Evolutionary conservation across 805 yeast species (phyloP), one percentile per base, ranked within the genome.

Genomic region (Candida nonsorbophila): DNA sequence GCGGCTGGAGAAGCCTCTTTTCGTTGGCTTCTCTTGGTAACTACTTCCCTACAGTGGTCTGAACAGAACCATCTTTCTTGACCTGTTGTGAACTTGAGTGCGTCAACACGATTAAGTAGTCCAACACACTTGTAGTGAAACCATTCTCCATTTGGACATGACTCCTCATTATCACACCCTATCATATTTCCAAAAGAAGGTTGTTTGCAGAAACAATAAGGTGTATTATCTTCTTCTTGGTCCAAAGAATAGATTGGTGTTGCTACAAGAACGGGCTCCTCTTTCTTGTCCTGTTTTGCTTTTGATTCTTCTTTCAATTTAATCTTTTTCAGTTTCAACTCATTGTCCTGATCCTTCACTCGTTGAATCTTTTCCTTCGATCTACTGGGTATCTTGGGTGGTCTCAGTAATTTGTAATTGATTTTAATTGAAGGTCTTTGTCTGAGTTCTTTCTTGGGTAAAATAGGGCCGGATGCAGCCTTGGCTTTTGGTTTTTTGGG

Each of bases 131-230:
- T 63, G 39, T 62, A 64, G 34, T 64, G 70, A 27, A 64, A 64
- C 70, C 70, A 64, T 18, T 61, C 69, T 1, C 70, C 70, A 30
- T 64, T 64, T 15, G 62, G 59, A 36, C 70, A 64, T 10, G 50
- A 35, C 3, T 38, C 45, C 30, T 49, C 54, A 39, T 86, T 84
- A 51, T 90, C 98, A 58, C 98, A 90, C 0, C 92, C 97, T 41
- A 90, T 85, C 98, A 90, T 90, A 45, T 80, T 85, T 14, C 98
- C 98, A 57, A 81, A 85, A 0, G 97, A 87, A 0, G 84, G 94
- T 42, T 88, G 86, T 49, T 86, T 94, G 51, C 98, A 90, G 59
- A 84, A 83, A 55, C 98, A 90, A 53, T 90, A 90, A 29, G 52
- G 33, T 29, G 49, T 49, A 25, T 47, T 53, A 45, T 47, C 51